phyloP scores from a whole-genome alignment of 164 flowering plant species.

The Vitis rotundifolia region DNA sequence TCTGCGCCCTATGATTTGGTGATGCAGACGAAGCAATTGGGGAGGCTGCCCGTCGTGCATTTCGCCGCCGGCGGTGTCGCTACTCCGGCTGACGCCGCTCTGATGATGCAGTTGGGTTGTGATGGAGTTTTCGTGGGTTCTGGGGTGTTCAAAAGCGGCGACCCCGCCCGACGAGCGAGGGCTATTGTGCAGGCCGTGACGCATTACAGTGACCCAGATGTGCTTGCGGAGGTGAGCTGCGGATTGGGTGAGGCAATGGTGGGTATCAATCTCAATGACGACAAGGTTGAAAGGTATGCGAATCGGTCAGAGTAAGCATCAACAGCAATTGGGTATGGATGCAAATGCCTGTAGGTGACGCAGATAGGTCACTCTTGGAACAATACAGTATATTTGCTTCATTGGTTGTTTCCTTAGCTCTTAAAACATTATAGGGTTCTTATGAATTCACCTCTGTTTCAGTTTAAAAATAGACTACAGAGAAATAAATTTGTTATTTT shows the following conservation, averaged over 20 bases:
- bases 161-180: constrained; percentile 57
- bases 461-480: too few relatives aligned
- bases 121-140: constrained; percentile 81
- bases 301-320: constrained; percentile 47
- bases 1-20: constrained; percentile 70
- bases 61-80: constrained; percentile 84
- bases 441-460: too few relatives aligned
- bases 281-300: constrained; percentile 72
- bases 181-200: constrained; percentile 81
- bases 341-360: constrained; percentile 1
- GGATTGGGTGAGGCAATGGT: constrained; percentile 81
- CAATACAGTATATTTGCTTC: too few relatives aligned
- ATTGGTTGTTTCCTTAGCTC: too few relatives aligned
- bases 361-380: too few relatives aligned
- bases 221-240: constrained; percentile 69
- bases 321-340: not conserved
- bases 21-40: constrained; percentile 77
- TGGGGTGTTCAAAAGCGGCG: constrained; percentile 73
- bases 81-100: constrained; percentile 76
- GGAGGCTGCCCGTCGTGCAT: constrained; percentile 74
- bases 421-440: too few relatives aligned
- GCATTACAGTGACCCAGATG: constrained; percentile 67
- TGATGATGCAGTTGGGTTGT: constrained; percentile 83
- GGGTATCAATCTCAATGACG: constrained; percentile 61
- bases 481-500: too few relatives aligned